Evolutionary conservation across 1,284 basidiomycete genomes (phyloP), one percentile per base, ranked within the genome.

Genomic region (Golubevia pallescens): DNA sequence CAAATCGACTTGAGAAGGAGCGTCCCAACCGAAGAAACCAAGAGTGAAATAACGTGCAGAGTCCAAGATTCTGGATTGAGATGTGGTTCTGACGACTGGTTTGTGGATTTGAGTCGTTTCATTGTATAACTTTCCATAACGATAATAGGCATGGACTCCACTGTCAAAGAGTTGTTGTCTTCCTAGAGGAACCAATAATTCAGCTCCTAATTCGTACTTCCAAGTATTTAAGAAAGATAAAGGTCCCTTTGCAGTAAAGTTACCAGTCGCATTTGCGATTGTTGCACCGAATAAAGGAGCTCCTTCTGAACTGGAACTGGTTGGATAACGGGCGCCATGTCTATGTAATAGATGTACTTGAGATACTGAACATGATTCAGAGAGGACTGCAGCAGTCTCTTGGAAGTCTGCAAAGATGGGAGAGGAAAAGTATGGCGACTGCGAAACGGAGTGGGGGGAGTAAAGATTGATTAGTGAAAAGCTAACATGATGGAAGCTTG

Each of bases 51-150:
- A 93, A 89, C 93, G 92, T 2, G 92, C 93, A 0, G 93, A 94
- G 57, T 94, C 90, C 87, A 95, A 93, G 10, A 95, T 92, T 3
- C 93, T 92, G 55, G 93, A 87, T 3, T 89, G 81, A 48, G 69
- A 72, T 2, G 81, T 80, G 3, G 80, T 80, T 20, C 81, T 63
- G 56, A 83, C 65, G 7, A 84, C 80, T 5, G 81, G 81, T 63
- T 84, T 84, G 68, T 71, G 69, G 10, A 13, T 20, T 32, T 70
- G 55, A 16, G 5, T 60, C 3, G 68, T 63, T 1, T 69, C 69
- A 48, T 71, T 74, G 63, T 75, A 71, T 16, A 71, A 70, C 42
- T 59, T 54, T 13, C 69, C 76, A 53, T 82, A 82, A 42, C 68
- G 63, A 60, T 73, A 77, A 67, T 68, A 78, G 58, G 74, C 67